Base-by-base conservation (phyloP, 805 yeast species). In the Metschnikowia dekortorum region DNA sequence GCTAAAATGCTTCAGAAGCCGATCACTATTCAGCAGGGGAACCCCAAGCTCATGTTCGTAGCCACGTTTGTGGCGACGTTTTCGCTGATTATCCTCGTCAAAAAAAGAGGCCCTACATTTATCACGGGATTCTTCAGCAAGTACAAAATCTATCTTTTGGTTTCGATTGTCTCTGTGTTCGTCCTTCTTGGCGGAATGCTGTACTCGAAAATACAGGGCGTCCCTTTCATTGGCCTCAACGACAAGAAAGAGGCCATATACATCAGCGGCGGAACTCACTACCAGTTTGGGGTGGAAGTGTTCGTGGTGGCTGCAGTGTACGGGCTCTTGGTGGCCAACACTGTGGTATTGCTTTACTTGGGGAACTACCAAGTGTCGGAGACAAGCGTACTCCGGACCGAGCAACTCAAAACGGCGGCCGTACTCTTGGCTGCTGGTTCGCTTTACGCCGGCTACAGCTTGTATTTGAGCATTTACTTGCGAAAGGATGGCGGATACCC, bases 211-310 rank as follows among this genome's bases (percentile, higher is more conserved):
- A 82, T 83, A 47, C 73, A 83, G 56, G 74, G 75, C 1, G 80
- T 83, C 1, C 89, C 92, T 2, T 80, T 87, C 44, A 54, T 87
- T 16, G 82, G 84, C 1, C 71, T 69, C 48, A 70, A 77, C 58
- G 80, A 75, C 2, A 60, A 79, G 2, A 80, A 79, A 10, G 67
- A 70, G n/a, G 62, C 83, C 2, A 77, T 82, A 65, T 75, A 71
- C 57, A 75, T 84, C 49, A 78, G 86, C 51, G 89, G 89, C 11
- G 89, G 88, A 3, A 65, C 68, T 3, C 79, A 76, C 49, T 82
- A 82, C 72, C 92, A 86, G 66, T 82, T 85, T 65, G 92, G 94
- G 0, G 66, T 79, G 4, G 95, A 87, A 61, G 74, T 83, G 3
- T 60, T 82, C 4, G 63, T 84, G 2, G 76, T 85, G 7, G 75